These are phyloP conservation scores for Amaranthus cruentus DNA, from an alignment of 148 eudicot species.

Conservation along the genomic window DNA sequence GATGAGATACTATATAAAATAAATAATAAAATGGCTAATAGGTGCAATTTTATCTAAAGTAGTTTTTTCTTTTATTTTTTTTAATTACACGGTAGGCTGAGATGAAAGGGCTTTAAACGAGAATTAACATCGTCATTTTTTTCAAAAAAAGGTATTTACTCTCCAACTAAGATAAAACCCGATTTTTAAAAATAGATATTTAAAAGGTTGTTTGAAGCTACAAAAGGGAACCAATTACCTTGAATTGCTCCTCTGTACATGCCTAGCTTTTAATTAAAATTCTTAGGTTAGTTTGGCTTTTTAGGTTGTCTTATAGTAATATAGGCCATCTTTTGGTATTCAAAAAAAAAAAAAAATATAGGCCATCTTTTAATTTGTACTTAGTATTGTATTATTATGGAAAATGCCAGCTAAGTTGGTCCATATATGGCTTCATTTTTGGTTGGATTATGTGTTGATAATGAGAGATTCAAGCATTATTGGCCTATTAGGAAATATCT, in stretches of 20 bases:
- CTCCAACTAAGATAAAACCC: too few relatives aligned
- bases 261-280: background rate
- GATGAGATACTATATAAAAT: background rate
- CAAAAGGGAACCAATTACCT: slow-evolving; percentile 14
- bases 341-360: too few relatives aligned
- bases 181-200: background rate
- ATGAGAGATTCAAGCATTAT: background rate
- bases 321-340: too few relatives aligned
- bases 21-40: background rate
- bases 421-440: slow-evolving; percentile 2
- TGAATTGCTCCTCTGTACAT: slow-evolving; percentile 14
- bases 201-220: slow-evolving; percentile 2
- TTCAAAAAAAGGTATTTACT: too few relatives aligned
- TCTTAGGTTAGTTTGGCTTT: slow-evolving; percentile 12
- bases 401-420: slow-evolving; percentile 21
- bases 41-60: background rate
- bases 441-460: background rate
- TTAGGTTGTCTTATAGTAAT: background rate
- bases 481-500: too few relatives aligned
- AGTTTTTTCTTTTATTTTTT: too few relatives aligned
- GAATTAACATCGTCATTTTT: too few relatives aligned
- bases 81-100: too few relatives aligned
- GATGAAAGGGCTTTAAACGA: too few relatives aligned
- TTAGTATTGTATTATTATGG: background rate
- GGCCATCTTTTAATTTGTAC: background rate